These are phyloP conservation scores for Suillus americanus DNA, from an alignment of 768 basidiomycete species.

Conservation along the genomic window DNA sequence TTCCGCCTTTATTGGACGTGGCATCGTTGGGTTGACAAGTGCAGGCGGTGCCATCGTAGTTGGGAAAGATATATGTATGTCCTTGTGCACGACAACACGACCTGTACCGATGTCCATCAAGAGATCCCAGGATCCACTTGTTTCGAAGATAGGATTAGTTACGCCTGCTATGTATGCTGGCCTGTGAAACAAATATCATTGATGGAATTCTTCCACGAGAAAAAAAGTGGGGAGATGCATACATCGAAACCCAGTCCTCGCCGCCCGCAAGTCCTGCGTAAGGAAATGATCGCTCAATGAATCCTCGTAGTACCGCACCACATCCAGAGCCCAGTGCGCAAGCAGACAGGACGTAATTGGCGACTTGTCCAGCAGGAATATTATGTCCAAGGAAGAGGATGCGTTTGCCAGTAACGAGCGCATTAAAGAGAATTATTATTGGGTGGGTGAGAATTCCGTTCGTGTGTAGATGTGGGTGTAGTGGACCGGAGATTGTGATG, in stretches of 20 bases:
- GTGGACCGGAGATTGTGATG: constrained; percentile 65
- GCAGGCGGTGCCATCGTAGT: constrained; percentile 39
- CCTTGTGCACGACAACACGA: constrained; percentile 83
- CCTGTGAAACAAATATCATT: constrained; percentile 36
- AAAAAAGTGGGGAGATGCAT: constrained; percentile 33
- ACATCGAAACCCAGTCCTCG: constrained; percentile 91
- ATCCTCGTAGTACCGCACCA: constrained; percentile 79
- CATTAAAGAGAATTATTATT: constrained; percentile 94
- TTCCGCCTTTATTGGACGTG: constrained; percentile 65
- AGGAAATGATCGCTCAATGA: constrained; percentile 90
- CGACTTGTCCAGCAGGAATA: constrained; percentile 87
- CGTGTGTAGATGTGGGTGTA: constrained; percentile 92
- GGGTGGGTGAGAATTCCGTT: constrained; percentile 90
- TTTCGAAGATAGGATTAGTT: constrained; percentile 94
- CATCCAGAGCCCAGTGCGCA: constrained; percentile 93
- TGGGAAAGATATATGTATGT: constrained; percentile 66
- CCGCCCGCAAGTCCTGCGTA: constrained; percentile 89
- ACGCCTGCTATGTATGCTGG: constrained; percentile 96
- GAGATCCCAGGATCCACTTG: constrained; percentile 87
- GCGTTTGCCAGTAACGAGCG: constrained; percentile 92
- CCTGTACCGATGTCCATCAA: constrained; percentile 89
- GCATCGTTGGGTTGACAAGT: constrained; percentile 43
- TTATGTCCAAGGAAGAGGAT: constrained; percentile 93
- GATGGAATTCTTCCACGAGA: neutral
- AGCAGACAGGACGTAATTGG: constrained; percentile 88